Evolutionary conservation across 2,329 filamentous ascomycete species (phyloP).

Genomic region (Cyclaneusma minus): DNA sequence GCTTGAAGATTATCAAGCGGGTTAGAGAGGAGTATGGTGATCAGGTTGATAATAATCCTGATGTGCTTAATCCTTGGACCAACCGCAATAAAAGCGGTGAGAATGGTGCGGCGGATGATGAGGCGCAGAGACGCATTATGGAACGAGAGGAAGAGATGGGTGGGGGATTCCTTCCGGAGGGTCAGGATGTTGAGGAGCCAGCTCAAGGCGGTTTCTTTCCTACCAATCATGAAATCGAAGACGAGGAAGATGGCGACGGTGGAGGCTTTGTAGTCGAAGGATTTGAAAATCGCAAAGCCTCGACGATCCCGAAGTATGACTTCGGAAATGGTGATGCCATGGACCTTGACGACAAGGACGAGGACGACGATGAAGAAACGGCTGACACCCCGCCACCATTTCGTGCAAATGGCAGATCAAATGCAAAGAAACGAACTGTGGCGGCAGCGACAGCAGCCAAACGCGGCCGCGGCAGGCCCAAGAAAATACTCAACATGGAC

Average conservation of each 20-base stretch:
- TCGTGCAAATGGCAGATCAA: neutral
- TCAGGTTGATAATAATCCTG: slow-evolving; percentile 30
- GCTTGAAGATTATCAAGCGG: slow-evolving; percentile 65
- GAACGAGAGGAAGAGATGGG: slow-evolving; percentile 33
- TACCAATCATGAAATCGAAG: slow-evolving; percentile 10
- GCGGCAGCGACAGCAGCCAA: no score
- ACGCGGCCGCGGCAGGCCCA: no score
- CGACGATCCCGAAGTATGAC: no score
- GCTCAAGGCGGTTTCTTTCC: slow-evolving; percentile 15
- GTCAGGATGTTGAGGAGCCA: slow-evolving; percentile 31
- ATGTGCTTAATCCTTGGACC: slow-evolving; percentile 38
- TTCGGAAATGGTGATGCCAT: no score
- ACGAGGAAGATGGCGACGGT: slow-evolving; percentile 8
- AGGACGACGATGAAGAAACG: no score
- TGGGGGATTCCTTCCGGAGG: slow-evolving; percentile 46
- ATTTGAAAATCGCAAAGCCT: slow-evolving; percentile 1
- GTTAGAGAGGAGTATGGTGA: slow-evolving; percentile 64
- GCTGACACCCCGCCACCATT: no score
- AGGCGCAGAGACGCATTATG: slow-evolving; percentile 14
- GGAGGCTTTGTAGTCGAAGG: slow-evolving; percentile 4
- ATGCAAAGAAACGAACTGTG: neutral
- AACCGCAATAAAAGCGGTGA: slow-evolving; percentile 21
- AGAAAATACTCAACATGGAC: no score
- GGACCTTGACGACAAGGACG: no score
- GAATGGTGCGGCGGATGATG: slow-evolving; percentile 13